Percentiles rank a stretch among this genome's conserved stretches.
phyloP scores from a whole-genome alignment of 768 basidiomycete species.

The Neoboletus subvelutipes region DNA sequence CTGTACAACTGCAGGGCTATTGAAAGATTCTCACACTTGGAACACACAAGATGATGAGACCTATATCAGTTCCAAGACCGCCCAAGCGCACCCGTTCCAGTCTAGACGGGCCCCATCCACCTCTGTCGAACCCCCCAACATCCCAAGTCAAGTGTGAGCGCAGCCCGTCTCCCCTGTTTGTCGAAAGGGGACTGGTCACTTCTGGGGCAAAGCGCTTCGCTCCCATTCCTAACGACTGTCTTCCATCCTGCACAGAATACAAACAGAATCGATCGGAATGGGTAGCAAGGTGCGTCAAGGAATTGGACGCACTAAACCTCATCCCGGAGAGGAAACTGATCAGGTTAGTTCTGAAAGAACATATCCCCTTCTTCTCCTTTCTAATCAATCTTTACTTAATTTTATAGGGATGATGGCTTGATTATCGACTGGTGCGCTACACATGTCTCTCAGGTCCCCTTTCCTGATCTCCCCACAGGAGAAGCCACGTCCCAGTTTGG shows the following conservation, averaged over 20 bases:
- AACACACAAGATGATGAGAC: background rate
- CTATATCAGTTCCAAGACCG: background rate
- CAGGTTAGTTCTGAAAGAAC: conserved; percentile 21
- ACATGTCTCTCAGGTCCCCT: background rate
- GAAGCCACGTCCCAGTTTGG: conserved; percentile 31
- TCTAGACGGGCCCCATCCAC: background rate
- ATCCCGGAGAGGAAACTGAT: conserved; percentile 26
- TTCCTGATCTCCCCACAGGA: conserved; percentile 21
- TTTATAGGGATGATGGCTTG: conserved; percentile 30
- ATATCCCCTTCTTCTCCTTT: background rate
- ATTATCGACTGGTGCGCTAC: conserved; percentile 30
- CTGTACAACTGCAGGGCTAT: background rate
- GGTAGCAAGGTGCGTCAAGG: conserved; percentile 17
- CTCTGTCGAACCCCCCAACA: background rate
- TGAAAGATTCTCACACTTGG: conserved; percentile 4
- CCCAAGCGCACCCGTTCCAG: conserved; percentile 17
- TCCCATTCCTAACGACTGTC: conserved; percentile 30
- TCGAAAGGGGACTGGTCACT: conserved; percentile 23
- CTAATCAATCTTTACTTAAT: background rate
- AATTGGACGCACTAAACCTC: conserved; percentile 23
- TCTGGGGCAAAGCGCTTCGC: conserved; percentile 29
- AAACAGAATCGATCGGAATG: conserved; percentile 24
- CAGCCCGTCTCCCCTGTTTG: conserved; percentile 12
- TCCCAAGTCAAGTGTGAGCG: conserved; percentile 22
- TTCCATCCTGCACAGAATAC: conserved; percentile 15